phyloP scores from a whole-genome alignment of 202 grass and related monocot species.

The Setaria viridis region DNA sequence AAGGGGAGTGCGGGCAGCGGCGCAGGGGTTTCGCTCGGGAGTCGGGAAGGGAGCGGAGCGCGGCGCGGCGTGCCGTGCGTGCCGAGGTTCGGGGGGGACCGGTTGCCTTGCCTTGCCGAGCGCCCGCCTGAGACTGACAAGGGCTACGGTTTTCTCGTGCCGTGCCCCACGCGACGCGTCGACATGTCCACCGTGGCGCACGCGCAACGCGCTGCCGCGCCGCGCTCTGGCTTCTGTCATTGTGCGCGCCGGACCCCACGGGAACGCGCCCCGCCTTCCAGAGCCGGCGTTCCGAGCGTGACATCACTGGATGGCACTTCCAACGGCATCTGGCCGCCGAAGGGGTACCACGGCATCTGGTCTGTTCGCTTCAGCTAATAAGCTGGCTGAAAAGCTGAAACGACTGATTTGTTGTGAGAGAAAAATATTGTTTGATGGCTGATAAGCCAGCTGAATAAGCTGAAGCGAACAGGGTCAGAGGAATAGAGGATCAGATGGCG shows the following conservation, averaged over 20 bases:
- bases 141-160: neutral
- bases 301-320: neutral
- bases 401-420: too few species aligned
- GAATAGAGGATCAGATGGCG: too few species aligned
- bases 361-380: too few species aligned
- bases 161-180: neutral
- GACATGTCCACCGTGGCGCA: constrained; percentile 10
- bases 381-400: too few species aligned
- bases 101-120: neutral
- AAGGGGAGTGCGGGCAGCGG: neutral
- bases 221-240: neutral
- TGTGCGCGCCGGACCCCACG: neutral
- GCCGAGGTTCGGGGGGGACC: neutral
- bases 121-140: neutral
- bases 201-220: neutral
- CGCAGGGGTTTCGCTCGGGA: neutral
- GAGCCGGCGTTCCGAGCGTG: neutral
- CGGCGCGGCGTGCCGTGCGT: neutral
- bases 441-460: too few species aligned
- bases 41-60: neutral
- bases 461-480: too few species aligned
- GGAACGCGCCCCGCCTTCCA: neutral
- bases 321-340: too few species aligned
- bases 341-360: too few species aligned
- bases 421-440: too few species aligned